Conservation (phyloP, 306 rosid genomes). For the Bauhinia variegata region DNA sequence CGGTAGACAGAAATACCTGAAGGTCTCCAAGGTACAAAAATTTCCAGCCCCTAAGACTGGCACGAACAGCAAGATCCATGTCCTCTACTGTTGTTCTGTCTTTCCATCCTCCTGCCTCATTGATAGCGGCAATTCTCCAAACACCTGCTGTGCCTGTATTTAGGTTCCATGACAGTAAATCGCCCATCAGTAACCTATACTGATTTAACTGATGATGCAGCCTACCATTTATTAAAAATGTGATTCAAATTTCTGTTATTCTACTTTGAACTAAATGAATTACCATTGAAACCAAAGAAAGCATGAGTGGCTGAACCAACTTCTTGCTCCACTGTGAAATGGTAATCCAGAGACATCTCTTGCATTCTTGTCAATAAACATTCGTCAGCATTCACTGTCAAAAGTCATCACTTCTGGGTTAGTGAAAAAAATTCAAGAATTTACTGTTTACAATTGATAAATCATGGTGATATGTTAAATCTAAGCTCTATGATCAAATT, state of each 20-base stretch:
- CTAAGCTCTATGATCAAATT: too few species aligned
- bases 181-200: constrained; percentile 13
- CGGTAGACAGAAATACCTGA: constrained; percentile 56
- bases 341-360: constrained; percentile 98
- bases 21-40: constrained; percentile 96
- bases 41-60: constrained; percentile 97
- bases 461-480: too few species aligned
- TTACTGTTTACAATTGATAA: too few species aligned
- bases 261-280: neutral
- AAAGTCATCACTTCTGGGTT: neutral
- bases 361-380: constrained; percentile 97
- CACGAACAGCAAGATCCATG: constrained; percentile 98
- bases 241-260: neutral
- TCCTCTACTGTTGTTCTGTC: constrained; percentile 98
- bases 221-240: neutral
- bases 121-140: constrained; percentile 97
- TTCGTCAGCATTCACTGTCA: constrained; percentile 83
- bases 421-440: too few species aligned
- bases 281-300: constrained; percentile 98
- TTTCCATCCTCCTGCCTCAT: constrained; percentile 99
- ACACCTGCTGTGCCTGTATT: constrained; percentile 92
- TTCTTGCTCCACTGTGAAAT: constrained; percentile 98
- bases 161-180: neutral
- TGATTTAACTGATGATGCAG: neutral
- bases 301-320: constrained; percentile 99